These are phyloP conservation scores for Paecilomyces niveus DNA, from an alignment of 2,329 filamentous ascomycete species.

Conservation along the genomic window DNA sequence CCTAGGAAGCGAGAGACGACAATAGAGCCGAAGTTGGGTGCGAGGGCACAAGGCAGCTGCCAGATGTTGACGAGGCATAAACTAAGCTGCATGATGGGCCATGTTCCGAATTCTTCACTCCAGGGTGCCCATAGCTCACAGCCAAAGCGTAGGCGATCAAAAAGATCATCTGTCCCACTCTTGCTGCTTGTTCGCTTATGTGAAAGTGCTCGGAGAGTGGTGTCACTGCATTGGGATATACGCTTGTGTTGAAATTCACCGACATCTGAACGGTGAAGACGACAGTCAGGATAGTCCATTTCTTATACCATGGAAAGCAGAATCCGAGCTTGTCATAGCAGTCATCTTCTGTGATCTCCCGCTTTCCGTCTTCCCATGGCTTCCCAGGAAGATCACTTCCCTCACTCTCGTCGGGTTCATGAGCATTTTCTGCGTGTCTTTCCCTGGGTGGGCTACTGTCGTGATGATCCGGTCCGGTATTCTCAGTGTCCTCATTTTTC, in stretches of 20 bases:
- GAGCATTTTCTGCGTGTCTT: background rate
- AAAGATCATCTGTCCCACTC: slow-evolving; percentile 69
- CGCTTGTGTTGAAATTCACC: slow-evolving; percentile 72
- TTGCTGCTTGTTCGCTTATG: slow-evolving; percentile 61
- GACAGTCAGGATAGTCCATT: slow-evolving; percentile 66
- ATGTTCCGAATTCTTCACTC: slow-evolving; percentile 75
- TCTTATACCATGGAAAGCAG: slow-evolving; percentile 54
- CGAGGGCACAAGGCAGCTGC: slow-evolving; percentile 64
- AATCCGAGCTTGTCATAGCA: slow-evolving; percentile 62
- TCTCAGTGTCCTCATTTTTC: background rate
- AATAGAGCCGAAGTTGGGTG: slow-evolving; percentile 64
- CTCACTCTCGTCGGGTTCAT: background rate
- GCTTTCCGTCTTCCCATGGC: slow-evolving; percentile 6
- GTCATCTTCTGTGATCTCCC: slow-evolving; percentile 45
- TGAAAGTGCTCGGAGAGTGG: slow-evolving; percentile 56
- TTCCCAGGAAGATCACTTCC: slow-evolving; percentile 1
- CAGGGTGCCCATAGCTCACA: slow-evolving; percentile 86
- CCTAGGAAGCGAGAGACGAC: slow-evolving; percentile 65
- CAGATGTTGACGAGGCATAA: slow-evolving; percentile 71
- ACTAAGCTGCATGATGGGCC: slow-evolving; percentile 65
- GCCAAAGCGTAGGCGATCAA: slow-evolving; percentile 71
- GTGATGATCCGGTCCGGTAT: background rate
- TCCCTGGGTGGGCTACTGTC: background rate
- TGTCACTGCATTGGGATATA: slow-evolving; percentile 66
- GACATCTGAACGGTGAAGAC: slow-evolving; percentile 68